Percentiles rank a stretch among this genome's conserved stretches.
Conservation (phyloP, 371 early-diverging fungal species). For the Apophysomyces trapeziformis region DNA sequence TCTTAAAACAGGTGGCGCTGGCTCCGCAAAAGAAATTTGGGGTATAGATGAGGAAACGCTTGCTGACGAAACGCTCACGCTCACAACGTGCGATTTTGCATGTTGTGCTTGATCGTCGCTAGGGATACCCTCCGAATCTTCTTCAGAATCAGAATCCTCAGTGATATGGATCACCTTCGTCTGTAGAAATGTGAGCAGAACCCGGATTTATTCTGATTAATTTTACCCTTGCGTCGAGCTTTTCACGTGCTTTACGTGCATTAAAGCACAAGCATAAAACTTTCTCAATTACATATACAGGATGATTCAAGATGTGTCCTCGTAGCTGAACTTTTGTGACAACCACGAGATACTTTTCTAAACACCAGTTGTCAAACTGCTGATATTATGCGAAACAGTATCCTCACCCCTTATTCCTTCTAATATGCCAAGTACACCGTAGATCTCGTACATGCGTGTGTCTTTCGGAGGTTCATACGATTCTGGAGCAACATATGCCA, state of each 20-base stretch:
- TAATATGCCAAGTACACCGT: slow-evolving; percentile 45
- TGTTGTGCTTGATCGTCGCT: background rate
- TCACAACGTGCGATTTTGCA: slow-evolving; percentile 7
- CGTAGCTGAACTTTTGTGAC: slow-evolving; percentile 46
- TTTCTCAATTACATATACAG: slow-evolving; percentile 51
- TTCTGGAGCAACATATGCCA: slow-evolving; percentile 14
- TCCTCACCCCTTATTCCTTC: slow-evolving; percentile 41
- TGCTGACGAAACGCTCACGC: slow-evolving; percentile 1
- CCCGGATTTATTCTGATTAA: background rate
- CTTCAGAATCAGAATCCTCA: slow-evolving; percentile 8
- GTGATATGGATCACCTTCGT: slow-evolving; percentile 1
- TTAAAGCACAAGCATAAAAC: slow-evolving; percentile 51
- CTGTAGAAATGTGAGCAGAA: background rate
- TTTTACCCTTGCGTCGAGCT: slow-evolving; percentile 21
- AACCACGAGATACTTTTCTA: slow-evolving; percentile 49
- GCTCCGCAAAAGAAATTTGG: background rate
- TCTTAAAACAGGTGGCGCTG: slow-evolving; percentile 20
- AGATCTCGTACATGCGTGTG: slow-evolving; percentile 33
- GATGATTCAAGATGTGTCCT: slow-evolving; percentile 50
- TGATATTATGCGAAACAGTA: slow-evolving; percentile 1
- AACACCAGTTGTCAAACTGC: background rate
- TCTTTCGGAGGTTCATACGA: slow-evolving; percentile 23
- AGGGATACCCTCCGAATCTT: background rate
- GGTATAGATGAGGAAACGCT: background rate
- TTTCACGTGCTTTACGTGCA: slow-evolving; percentile 29